Evolutionary conservation across 495 filamentous ascomycete genomes (phyloP).

Genomic region (Penicillium lagena): DNA sequence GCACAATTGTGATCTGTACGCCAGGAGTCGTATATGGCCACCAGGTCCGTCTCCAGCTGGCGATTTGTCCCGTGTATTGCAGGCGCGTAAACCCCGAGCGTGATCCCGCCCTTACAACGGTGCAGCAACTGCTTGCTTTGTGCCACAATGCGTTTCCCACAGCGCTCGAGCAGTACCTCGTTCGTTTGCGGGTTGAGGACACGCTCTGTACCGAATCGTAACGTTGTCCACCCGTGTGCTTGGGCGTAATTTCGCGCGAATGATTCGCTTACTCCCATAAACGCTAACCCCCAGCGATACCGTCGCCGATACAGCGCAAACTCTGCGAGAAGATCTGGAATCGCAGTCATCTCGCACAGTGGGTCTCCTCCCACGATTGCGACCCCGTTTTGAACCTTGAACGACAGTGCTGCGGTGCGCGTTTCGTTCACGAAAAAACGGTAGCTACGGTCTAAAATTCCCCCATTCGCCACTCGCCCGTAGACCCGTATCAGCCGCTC

Average conservation of each 20-base stretch:
- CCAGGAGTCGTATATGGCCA: conserved; percentile 36
- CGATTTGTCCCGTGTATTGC: conserved; percentile 16
- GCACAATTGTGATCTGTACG: conserved; percentile 23
- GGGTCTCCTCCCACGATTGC: conserved; percentile 36
- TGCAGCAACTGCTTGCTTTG: conserved; percentile 32
- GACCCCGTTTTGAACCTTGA: conserved; percentile 29
- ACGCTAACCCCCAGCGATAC: conserved; percentile 23
- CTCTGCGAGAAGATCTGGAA: conserved; percentile 22
- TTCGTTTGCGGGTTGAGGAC: conserved; percentile 37
- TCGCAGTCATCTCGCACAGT: conserved; percentile 18
- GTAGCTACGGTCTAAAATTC: conserved; percentile 37
- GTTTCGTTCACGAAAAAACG: conserved; percentile 32
- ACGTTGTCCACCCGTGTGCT: conserved; percentile 23
- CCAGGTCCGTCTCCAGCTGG: conserved; percentile 22
- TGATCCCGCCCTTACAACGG: conserved; percentile 24
- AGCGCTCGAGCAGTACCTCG: conserved; percentile 27
- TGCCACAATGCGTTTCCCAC: conserved; percentile 30
- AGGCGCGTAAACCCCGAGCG: conserved; percentile 29
- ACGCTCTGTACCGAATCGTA: conserved; percentile 35
- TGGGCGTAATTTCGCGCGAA: conserved; percentile 19
- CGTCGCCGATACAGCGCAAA: conserved; percentile 25
- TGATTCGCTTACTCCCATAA: conserved; percentile 29
- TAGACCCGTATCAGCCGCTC: conserved; percentile 22
- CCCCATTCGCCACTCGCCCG: conserved; percentile 38
- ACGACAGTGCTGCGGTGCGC: conserved; percentile 28